Base-by-base conservation (phyloP, 768 basidiomycete species). In the Amanita rubescens region DNA sequence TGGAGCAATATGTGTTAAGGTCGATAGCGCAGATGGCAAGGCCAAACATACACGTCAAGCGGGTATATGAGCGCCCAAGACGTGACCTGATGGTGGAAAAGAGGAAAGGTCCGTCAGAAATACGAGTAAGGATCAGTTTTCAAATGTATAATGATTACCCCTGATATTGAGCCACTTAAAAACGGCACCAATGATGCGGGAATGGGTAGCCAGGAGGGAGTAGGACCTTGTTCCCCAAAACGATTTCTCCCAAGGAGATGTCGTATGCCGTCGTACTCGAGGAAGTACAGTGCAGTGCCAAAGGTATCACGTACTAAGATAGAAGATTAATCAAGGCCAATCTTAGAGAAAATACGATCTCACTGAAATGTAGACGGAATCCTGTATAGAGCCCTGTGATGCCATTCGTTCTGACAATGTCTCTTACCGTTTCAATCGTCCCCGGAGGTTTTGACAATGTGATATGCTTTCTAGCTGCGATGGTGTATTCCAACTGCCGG, bases 41-140 rank as follows among this genome's bases (percentile, higher is more conserved):
- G 43, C 50, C 37, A 49, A 20, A 69, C 84, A 68, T 71, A 89
- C 88, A 95, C 93, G 65, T 95, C 93, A 49, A 95, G 77, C 11
- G 94, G 94, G 75, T 97, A 97, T 55, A 97, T 94, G 27, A 90
- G 66, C 43, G 87, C 87, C 90, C 90, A 92, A 41, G 87, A 88
- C 44, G 84, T 83, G 38, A 87, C 77, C 77, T 30, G 27, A 30
- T 3, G 27, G n/a, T 79, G 50, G 22, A 22, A 33, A 67, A 20
- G 67, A 60, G 49, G 64, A 32, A 68, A 20, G 68, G 59, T 50
- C 64, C 67, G 32, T 67, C 47, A 53, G 62, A 57, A 22, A 25
- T 30, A 24, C 48, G 12, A 67, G 56, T 4, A 70, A 65, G 72
- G 12, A 69, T 67, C 20, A 19, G 51, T 48, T 48, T 20, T 34